Conservation (phyloP, 2,329 filamentous ascomycete genomes). For the Hymenoscyphus linearis region DNA sequence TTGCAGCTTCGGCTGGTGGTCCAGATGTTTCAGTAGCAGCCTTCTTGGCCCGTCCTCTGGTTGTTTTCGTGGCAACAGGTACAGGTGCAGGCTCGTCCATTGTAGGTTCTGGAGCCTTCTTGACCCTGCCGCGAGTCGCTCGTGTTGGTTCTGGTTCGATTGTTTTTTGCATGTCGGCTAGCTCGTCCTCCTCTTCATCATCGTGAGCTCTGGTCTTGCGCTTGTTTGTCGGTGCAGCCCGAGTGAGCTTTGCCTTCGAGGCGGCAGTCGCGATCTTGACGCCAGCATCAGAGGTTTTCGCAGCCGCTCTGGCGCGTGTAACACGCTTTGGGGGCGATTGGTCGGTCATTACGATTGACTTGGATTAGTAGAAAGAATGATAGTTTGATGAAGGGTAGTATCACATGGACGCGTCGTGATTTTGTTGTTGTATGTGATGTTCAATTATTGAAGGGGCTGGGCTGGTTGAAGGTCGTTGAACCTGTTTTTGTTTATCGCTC, state of each 20-base stretch:
- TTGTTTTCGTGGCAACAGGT: slow-evolving; percentile 30
- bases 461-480: too few species aligned
- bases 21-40: slow-evolving; percentile 19
- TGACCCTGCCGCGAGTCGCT: slow-evolving; percentile 40
- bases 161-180: slow-evolving; percentile 20
- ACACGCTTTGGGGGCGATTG: slow-evolving; percentile 54
- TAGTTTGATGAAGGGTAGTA: slow-evolving; percentile 3
- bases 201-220: slow-evolving; percentile 53
- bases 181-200: slow-evolving; percentile 21
- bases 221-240: slow-evolving; percentile 36
- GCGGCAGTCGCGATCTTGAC: slow-evolving; percentile 44
- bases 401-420: too few species aligned
- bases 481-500: not conserved
- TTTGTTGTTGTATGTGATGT: too few species aligned
- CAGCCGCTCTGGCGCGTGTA: slow-evolving; percentile 46
- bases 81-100: slow-evolving; percentile 17
- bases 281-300: slow-evolving; percentile 35
- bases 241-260: slow-evolving; percentile 37
- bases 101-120: slow-evolving; percentile 35
- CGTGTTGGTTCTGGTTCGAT: slow-evolving; percentile 31
- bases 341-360: slow-evolving; percentile 41
- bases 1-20: slow-evolving; percentile 17
- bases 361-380: slow-evolving; percentile 8
- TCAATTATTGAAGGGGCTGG: too few species aligned
- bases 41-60: slow-evolving; percentile 44